Evolutionary conservation across 208 protist species (phyloP), one percentile per base, ranked within the genome.

Genomic region (Trypanosoma theileri): DNA sequence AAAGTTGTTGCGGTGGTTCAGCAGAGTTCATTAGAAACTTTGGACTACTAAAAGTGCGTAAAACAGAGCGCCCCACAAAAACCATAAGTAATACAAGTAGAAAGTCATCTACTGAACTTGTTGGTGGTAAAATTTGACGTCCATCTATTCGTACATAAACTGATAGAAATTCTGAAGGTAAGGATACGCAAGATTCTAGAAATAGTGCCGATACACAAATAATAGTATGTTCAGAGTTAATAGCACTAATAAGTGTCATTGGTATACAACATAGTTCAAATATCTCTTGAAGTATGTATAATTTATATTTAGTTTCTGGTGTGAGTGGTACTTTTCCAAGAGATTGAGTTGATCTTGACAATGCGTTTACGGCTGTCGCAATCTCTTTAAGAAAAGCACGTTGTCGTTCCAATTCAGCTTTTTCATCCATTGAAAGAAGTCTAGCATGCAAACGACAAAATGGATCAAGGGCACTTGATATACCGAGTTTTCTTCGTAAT

Each of bases 211-310:
- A 88, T 13, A 80, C 66, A 48, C 71, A 73, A 53, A 73, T 61
- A 28, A 81, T 68, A 55, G 73, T 67, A 21, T 82, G 69, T 31
- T 57, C 58, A 53, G 72, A 76, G 57, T 71, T 73, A 45, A 79
- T 66, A 14, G 73, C 73, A 56, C 86, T 76, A 22, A 92, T 67
- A 73, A 82, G 86, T 51, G 78, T 73, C 81, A 92, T 89, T 6
- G 80, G 84, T 31, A 75, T 69, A 41, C 79, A 75, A 31, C 81
- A 66, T 17, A 87, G 61, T 24, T 67, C 75, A 62, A 89, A 80
- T 22, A 73, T 78, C 53, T 93, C 87, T 57, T 93, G 87, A 26
- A 93, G 61, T 1, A 93, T 74, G 57, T 87, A 93, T 58, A 87
- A 84, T 63, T 74, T 71, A 59, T 93, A 93, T 74, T 90, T 93